Evolutionary conservation across 768 basidiomycete species (phyloP).

Genomic region (Sistotremastrum suecicum): DNA sequence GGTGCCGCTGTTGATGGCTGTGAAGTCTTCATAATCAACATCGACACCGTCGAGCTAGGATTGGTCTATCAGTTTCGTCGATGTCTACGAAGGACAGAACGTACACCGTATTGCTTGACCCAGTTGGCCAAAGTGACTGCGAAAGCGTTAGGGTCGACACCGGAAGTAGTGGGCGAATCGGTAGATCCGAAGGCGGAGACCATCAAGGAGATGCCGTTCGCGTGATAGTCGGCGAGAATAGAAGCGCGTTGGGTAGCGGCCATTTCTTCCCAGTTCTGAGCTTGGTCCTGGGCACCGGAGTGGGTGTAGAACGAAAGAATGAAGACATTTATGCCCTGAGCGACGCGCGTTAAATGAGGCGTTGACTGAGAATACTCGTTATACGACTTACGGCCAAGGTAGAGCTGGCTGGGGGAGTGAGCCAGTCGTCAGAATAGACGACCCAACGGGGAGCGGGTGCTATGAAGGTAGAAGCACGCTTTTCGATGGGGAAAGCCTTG

Average conservation of each 20-base stretch:
- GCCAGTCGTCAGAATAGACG: background rate
- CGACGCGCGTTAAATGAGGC: background rate
- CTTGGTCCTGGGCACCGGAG: slow-evolving; percentile 5
- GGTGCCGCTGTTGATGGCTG: slow-evolving; percentile 37
- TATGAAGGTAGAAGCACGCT: background rate
- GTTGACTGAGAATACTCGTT: background rate
- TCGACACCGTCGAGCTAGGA: slow-evolving; percentile 49
- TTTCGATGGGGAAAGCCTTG: background rate
- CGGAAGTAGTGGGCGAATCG: slow-evolving; percentile 7
- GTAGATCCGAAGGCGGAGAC: slow-evolving; percentile 24
- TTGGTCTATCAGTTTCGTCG: no score
- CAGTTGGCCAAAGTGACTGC: slow-evolving; percentile 3
- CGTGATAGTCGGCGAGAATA: slow-evolving; percentile 15
- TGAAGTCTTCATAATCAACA: slow-evolving; percentile 67
- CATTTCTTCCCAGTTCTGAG: slow-evolving; percentile 4
- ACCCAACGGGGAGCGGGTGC: background rate
- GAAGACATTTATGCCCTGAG: slow-evolving; percentile 5
- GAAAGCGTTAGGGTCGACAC: slow-evolving; percentile 2
- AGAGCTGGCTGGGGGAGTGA: background rate
- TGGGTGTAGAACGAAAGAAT: slow-evolving; percentile 6
- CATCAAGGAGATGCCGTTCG: slow-evolving; percentile 20
- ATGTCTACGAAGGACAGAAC: no score
- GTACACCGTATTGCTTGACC: slow-evolving; percentile 9
- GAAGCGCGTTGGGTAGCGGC: slow-evolving; percentile 5
- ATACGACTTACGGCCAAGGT: background rate